Base-by-base conservation (phyloP, 176 grass and related monocot genomes). In the Tillandsia leiboldiana region DNA sequence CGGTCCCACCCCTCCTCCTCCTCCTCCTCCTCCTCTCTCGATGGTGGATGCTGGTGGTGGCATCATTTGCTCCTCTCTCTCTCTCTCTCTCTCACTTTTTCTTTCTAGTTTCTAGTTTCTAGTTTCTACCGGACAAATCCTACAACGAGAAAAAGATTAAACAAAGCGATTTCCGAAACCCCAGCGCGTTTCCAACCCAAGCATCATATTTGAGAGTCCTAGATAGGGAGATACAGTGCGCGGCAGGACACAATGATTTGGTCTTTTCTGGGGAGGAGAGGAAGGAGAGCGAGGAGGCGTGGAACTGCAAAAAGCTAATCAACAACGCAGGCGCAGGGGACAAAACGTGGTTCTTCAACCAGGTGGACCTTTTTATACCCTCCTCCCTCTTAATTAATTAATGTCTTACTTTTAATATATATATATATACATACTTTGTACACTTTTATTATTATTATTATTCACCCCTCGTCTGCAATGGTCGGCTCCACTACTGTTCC, bases 171-270 rank as follows among this genome's bases (percentile, higher is more conserved):
- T 12, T 67, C 53, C 64, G 63, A 63, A 2, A 4, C 53, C 48
- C n/a, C 49, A 49, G 8, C 20, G 71, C 27, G 59, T 42, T 7
- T 42, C 29, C 59, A 61, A 53, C 12, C 52, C 51, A 50, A 42
- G 51, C 26, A 27, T 2, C 28, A n/a, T 17, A 67, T 26, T 27
- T 23, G n/a, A 50, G 9, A 50, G 61, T 9, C n/a, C 20, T 20
- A 20, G 20, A 57, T 57, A 57, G 53, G n/a, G 53, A 57, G 53
- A 57, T 28, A 49, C 22, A 33, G 50, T 52, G 51, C 51, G 13
- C 68, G 59, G 75, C 75, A 48, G 22, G 65, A 56, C 71, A 51
- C 74, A 84, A 88, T 88, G 73, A 88, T 88, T 74, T 75, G 81
- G 81, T 78, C 71, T 59, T 50, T 47, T 28, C 53, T 66, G 49